A percentile compares a stretch with the other conserved stretches of the same genome.
These are phyloP conservation scores for Hypoxylon lenormandii DNA, from an alignment of 495 filamentous ascomycete genomes.

Conservation along the genomic window DNA sequence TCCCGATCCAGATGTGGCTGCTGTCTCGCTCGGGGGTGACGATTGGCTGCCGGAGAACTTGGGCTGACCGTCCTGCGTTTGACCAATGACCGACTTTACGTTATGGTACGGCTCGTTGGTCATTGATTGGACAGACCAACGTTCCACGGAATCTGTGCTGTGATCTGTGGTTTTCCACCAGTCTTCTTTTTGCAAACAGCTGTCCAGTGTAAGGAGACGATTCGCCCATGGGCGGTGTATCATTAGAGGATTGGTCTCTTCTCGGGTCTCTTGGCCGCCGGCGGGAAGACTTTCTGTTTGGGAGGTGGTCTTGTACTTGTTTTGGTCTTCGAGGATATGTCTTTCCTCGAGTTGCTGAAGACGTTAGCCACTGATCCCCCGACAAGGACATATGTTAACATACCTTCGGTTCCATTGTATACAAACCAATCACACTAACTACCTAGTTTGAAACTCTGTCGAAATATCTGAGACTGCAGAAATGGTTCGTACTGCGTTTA, in stretches of 20 bases:
- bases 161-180: not conserved
- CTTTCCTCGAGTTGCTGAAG: slow-evolving; percentile 2
- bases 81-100: slow-evolving; percentile 10
- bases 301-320: not conserved
- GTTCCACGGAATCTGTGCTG: slow-evolving; percentile 3
- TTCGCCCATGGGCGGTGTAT: slow-evolving; percentile 32
- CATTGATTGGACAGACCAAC: slow-evolving; percentile 30
- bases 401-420: slow-evolving; percentile 32
- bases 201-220: slow-evolving; percentile 5
- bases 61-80: not conserved
- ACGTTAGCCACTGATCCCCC: slow-evolving; percentile 15
- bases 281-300: not conserved
- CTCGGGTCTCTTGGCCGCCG: not conserved
- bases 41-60: not conserved
- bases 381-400: not conserved
- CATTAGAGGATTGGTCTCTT: not conserved
- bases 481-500: not conserved
- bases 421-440: not conserved
- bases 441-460: not conserved
- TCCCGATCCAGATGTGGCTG: slow-evolving; percentile 33
- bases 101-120: slow-evolving; percentile 34
- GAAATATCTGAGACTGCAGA: not conserved
- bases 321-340: slow-evolving; percentile 1
- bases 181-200: slow-evolving; percentile 3
- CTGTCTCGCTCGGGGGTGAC: slow-evolving; percentile 19